These are phyloP conservation scores for Basipetospora chlamydospora DNA, from an alignment of 2,329 filamentous ascomycete genomes.

Conservation along the genomic window DNA sequence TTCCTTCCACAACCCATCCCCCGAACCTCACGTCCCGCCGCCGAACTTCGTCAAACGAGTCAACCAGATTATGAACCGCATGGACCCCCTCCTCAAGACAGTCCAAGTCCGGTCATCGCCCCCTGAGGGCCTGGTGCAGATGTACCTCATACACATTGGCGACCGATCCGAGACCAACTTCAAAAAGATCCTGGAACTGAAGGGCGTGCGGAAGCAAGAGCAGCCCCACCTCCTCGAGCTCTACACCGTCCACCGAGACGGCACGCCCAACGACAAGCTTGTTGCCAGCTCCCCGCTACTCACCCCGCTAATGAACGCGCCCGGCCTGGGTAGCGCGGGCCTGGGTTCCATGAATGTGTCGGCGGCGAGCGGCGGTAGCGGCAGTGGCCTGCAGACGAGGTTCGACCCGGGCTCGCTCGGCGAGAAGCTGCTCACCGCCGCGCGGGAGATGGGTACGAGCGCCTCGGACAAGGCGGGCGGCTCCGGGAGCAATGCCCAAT, in stretches of 20 bases:
- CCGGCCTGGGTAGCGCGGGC: constrained; percentile 22
- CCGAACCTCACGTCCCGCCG: constrained; percentile 22
- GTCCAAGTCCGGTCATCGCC: constrained; percentile 86
- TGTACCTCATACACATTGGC: constrained; percentile 92
- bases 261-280: constrained; percentile 55
- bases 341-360: constrained; percentile 25
- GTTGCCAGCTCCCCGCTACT: constrained; percentile 57
- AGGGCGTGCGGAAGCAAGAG: constrained; percentile 77
- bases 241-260: constrained; percentile 67
- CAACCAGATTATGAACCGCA: constrained; percentile 65
- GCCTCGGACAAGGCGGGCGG: constrained; percentile 10
- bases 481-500: constrained; percentile 32
- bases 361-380: constrained; percentile 23
- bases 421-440: constrained; percentile 76
- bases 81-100: constrained; percentile 89
- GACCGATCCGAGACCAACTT: constrained; percentile 93
- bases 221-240: constrained; percentile 73
- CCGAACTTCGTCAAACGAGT: constrained; percentile 73
- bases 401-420: constrained; percentile 78
- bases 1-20: constrained; percentile 38
- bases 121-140: constrained; percentile 86
- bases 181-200: constrained; percentile 87
- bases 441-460: constrained; percentile 63
- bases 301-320: constrained; percentile 43
- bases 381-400: constrained; percentile 31